phyloP scores from a whole-genome alignment of 306 rosid species.

The Canavalia ensiformis region DNA sequence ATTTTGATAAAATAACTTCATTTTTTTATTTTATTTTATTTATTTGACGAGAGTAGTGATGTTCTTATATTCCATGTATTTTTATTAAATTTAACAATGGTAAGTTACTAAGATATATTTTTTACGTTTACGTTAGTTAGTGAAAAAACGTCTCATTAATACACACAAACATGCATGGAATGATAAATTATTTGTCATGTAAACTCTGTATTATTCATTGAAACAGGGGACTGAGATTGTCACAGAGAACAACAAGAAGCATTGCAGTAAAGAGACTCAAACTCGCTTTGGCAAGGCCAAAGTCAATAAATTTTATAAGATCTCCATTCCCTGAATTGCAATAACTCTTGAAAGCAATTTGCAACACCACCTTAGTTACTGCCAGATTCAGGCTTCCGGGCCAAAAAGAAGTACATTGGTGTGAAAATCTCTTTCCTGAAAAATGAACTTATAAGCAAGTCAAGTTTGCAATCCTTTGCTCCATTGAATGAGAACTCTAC shows the following conservation, averaged over 20 bases:
- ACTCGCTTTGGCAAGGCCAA: constrained; percentile 12
- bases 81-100: too few species aligned
- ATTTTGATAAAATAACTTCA: too few species aligned
- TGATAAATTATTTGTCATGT: too few species aligned
- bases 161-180: too few species aligned
- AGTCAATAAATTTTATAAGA: neutral
- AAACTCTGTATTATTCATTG: neutral
- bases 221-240: constrained; percentile 4
- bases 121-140: too few species aligned
- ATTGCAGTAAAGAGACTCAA: constrained; percentile 24
- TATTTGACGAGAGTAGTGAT: too few species aligned
- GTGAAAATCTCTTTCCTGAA: constrained; percentile 87
- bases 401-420: constrained; percentile 89
- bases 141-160: too few species aligned
- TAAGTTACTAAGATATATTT: too few species aligned
- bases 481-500: neutral
- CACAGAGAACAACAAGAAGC: constrained; percentile 17
- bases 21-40: too few species aligned
- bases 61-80: too few species aligned
- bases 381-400: constrained; percentile 65
- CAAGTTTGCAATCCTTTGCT: too few species aligned
- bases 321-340: neutral
- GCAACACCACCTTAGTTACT: constrained; percentile 36
- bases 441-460: constrained; percentile 6
- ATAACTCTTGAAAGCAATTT: neutral